Evolutionary conservation across 306 rosid species (phyloP).

Genomic region (Dryas octopetala): DNA sequence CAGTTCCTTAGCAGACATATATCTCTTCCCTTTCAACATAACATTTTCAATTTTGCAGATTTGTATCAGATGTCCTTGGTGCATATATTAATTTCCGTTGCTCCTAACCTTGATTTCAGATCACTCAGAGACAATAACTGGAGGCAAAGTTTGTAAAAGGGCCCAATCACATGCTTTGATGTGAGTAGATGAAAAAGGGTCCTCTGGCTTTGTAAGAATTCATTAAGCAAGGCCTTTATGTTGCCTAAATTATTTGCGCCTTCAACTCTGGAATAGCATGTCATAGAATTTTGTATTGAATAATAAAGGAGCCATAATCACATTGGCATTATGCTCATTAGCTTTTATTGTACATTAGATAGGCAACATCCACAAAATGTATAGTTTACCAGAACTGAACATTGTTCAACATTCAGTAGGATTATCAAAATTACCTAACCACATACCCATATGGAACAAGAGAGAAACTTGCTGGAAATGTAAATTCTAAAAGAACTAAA

Average conservation of each 20-base stretch:
- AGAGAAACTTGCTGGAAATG: not conserved
- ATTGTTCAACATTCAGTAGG: not conserved
- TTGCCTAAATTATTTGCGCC: not conserved
- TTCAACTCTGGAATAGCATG: not conserved
- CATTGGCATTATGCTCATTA: too few relatives aligned
- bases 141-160: not conserved
- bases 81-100: not conserved
- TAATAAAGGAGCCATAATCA: too few relatives aligned
- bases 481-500: not conserved
- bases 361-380: too few relatives aligned
- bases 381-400: not conserved
- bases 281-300: not conserved
- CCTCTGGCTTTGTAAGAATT: not conserved
- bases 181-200: not conserved
- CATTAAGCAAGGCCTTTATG: not conserved
- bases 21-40: too few relatives aligned
- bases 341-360: too few relatives aligned
- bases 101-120: not conserved
- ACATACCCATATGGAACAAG: constrained; percentile 3
- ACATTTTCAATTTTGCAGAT: not conserved
- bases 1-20: constrained; percentile 5
- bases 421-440: not conserved
- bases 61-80: not conserved
- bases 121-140: not conserved
- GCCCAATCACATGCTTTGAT: not conserved